phyloP scores from a whole-genome alignment of 202 grass and related monocot genomes.

The Bolboschoenoplectus hybrid region DNA sequence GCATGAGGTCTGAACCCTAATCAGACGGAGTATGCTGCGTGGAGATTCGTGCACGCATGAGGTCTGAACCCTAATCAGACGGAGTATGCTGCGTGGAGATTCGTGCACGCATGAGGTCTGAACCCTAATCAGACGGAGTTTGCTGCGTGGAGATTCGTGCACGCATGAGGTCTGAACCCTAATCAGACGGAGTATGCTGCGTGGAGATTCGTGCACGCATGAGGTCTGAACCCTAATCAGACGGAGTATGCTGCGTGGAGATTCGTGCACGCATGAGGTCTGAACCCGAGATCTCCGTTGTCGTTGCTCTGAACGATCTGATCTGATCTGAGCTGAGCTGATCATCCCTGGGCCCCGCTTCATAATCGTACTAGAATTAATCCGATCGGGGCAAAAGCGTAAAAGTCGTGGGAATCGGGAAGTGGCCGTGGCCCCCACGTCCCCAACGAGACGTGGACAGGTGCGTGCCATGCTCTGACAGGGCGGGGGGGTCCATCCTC shows the following conservation, averaged over 20 bases:
- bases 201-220: not conserved
- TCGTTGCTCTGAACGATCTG: not conserved
- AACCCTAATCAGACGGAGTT: not conserved
- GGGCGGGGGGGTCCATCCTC: not conserved
- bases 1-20: not conserved
- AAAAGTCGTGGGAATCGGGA: slow-evolving; percentile 2
- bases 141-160: not conserved
- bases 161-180: not conserved
- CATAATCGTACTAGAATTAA: not conserved
- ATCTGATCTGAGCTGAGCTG: no score
- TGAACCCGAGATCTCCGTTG: not conserved
- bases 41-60: not conserved
- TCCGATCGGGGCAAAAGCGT: not conserved
- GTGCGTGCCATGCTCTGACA: slow-evolving; percentile 11
- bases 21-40: not conserved
- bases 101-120: not conserved
- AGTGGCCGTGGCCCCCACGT: no score
- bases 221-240: not conserved
- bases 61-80: not conserved
- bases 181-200: not conserved
- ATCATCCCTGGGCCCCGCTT: slow-evolving; percentile 5
- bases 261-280: not conserved
- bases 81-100: no score
- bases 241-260: no score
- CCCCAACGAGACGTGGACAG: slow-evolving; percentile 37